A percentile compares a stretch with the other conserved stretches of the same genome.
Evolutionary conservation across 352 stramenopile genomes (phyloP).

Genomic region (Aphanomyces cochlioides): DNA sequence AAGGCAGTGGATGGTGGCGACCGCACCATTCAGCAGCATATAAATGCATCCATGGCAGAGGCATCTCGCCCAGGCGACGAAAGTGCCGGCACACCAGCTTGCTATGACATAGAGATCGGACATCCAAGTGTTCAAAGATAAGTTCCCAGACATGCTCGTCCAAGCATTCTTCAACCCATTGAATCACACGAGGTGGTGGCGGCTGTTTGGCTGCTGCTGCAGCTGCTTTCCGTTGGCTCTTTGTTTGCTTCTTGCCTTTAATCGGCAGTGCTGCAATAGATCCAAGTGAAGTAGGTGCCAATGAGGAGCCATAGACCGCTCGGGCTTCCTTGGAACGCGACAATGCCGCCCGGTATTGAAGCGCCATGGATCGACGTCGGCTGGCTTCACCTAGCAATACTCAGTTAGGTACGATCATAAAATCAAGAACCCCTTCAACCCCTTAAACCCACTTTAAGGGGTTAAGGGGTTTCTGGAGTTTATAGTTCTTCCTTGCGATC

Average conservation of each 20-base stretch:
- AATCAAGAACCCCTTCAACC: too few relatives aligned
- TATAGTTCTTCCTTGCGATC: too few relatives aligned
- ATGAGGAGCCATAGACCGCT: too few relatives aligned
- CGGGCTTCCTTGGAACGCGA: background rate
- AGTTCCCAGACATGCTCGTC: slow-evolving; percentile 32
- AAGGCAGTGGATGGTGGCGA: background rate
- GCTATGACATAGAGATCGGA: slow-evolving; percentile 33
- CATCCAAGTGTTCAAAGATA: slow-evolving; percentile 37
- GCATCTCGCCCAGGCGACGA: slow-evolving; percentile 19
- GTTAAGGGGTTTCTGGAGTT: too few relatives aligned
- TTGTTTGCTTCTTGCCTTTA: slow-evolving; percentile 30
- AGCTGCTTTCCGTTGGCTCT: slow-evolving; percentile 24
- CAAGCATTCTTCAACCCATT: slow-evolving; percentile 25
- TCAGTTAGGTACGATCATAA: too few relatives aligned
- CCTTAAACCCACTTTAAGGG: too few relatives aligned
- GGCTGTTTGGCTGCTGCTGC: background rate
- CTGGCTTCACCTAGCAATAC: too few relatives aligned
- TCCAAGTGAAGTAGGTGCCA: background rate
- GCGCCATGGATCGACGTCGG: too few relatives aligned
- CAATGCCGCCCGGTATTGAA: background rate
- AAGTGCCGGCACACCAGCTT: slow-evolving; percentile 35
- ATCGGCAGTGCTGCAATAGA: slow-evolving; percentile 25
- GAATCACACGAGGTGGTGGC: background rate
- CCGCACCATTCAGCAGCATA: slow-evolving; percentile 34
- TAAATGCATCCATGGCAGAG: slow-evolving; percentile 33